Percentiles rank a stretch among this genome's conserved stretches.
Evolutionary conservation across 495 filamentous ascomycete species (phyloP).

Genomic region (Tuber brumale): DNA sequence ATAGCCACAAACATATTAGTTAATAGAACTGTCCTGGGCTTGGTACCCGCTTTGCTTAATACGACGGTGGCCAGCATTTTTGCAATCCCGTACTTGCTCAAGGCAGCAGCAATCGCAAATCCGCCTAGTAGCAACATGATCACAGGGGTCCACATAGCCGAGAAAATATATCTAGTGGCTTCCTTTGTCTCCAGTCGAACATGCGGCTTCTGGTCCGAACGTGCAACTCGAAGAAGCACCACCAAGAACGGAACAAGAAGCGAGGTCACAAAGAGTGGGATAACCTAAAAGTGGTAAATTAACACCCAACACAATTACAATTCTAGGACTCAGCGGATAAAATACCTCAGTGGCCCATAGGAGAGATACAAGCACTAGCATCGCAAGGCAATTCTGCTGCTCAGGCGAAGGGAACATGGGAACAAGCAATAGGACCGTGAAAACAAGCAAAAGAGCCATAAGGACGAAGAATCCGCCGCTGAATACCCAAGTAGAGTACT

Average conservation of each 20-base stretch:
- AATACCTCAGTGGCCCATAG: constrained; percentile 93
- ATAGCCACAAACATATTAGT: constrained; percentile 98
- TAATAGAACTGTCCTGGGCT: constrained; percentile 75
- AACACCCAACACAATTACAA: background rate
- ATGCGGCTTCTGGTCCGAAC: constrained; percentile 64
- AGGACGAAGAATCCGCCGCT: constrained; percentile 72
- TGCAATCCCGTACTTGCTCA: constrained; percentile 96
- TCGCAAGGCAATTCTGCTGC: constrained; percentile 91
- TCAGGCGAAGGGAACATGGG: constrained; percentile 77
- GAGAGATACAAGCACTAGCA: constrained; percentile 88
- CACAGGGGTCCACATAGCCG: constrained; percentile 97
- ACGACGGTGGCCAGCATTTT: constrained; percentile 95
- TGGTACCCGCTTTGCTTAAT: constrained; percentile 91
- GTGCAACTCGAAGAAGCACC: constrained; percentile 76
- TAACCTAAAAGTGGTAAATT: constrained; percentile 54
- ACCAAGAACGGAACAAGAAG: constrained; percentile 89
- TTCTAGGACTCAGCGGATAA: constrained; percentile 4
- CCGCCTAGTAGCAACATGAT: constrained; percentile 97
- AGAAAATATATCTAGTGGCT: constrained; percentile 74
- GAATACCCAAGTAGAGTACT: constrained; percentile 72
- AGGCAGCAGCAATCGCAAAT: constrained; percentile 88
- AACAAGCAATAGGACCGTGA: constrained; percentile 61
- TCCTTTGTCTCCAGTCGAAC: constrained; percentile 62
- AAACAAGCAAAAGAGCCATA: constrained; percentile 62
- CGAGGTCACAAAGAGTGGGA: constrained; percentile 94